Conservation (phyloP, 2,329 filamentous ascomycete species). For the Aspergillus quadrilineatus region DNA sequence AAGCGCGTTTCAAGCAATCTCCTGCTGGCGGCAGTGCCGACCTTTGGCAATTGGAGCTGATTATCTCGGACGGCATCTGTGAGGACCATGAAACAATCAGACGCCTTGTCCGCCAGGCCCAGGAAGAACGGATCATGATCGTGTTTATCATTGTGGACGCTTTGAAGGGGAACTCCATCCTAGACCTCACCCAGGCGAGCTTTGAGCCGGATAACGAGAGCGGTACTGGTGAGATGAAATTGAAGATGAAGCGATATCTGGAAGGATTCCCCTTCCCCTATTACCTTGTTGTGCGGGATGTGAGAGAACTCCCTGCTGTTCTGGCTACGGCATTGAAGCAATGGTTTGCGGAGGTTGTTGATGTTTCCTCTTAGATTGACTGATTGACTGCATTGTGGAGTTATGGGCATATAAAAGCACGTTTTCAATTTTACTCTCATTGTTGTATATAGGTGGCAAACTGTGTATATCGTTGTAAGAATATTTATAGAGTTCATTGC, state of each 20-base stretch:
- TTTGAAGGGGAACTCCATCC: constrained; percentile 57
- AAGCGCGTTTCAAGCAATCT: constrained; percentile 64
- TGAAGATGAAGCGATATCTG: constrained; percentile 86
- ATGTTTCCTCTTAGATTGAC: constrained; percentile 37
- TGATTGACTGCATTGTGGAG: constrained; percentile 2
- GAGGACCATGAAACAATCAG: constrained; percentile 84
- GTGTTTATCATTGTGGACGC: constrained; percentile 96
- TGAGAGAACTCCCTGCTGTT: constrained; percentile 85
- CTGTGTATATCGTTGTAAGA: constrained; percentile 3
- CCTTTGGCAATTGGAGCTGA: constrained; percentile 91
- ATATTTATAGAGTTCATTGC: constrained; percentile 3
- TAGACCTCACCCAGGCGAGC: constrained; percentile 83
- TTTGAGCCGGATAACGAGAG: constrained; percentile 67
- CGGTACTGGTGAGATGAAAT: constrained; percentile 59
- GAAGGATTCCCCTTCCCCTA: constrained; percentile 97
- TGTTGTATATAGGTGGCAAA: constrained; percentile 6
- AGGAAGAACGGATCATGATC: constrained; percentile 94
- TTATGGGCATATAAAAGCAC: constrained; percentile 9
- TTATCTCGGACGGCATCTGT: constrained; percentile 91
- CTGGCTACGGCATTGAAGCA: constrained; percentile 85
- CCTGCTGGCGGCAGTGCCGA: constrained; percentile 59
- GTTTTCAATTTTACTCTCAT: constrained; percentile 19
- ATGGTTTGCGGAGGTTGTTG: constrained; percentile 80
- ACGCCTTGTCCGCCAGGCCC: constrained; percentile 77
- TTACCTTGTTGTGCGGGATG: constrained; percentile 89